These are phyloP conservation scores for Podochytrium sp. DNA, from an alignment of 192 early-diverging fungal species.

Conservation along the genomic window DNA sequence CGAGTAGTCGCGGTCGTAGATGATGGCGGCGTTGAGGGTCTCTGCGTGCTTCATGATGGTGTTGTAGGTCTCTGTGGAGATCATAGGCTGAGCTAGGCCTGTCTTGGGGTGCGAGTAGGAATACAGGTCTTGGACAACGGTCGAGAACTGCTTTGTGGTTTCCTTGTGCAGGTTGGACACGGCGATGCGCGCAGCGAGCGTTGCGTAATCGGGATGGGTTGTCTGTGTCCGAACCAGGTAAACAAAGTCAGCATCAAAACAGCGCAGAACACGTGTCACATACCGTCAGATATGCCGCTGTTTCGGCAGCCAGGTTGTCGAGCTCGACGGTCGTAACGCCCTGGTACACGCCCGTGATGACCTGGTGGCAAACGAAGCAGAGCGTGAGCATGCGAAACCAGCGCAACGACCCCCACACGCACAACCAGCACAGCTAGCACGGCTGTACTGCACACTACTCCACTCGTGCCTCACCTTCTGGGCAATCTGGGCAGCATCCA, in stretches of 20 bases:
- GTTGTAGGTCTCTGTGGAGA: constrained; percentile 76
- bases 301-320: constrained; percentile 98
- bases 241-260: no score
- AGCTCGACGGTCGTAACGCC: constrained; percentile 96
- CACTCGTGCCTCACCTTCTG: constrained; percentile 94
- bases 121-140: constrained; percentile 86
- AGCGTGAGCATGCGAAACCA: no score
- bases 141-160: constrained; percentile 75
- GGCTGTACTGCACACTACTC: no score
- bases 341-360: constrained; percentile 92
- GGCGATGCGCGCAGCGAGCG: constrained; percentile 95
- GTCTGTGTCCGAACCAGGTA: constrained; percentile 55
- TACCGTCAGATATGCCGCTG: constrained; percentile 67
- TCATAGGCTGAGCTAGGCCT: constrained; percentile 85
- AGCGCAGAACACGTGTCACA: not conserved
- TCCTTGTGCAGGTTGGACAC: constrained; percentile 87
- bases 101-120: constrained; percentile 90
- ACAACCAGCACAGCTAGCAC: no score
- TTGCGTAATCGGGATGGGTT: constrained; percentile 94
- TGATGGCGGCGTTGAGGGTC: constrained; percentile 90
- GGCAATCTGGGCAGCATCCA: constrained; percentile 86
- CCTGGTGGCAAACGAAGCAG: constrained; percentile 49
- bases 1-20: constrained; percentile 95
- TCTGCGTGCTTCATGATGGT: constrained; percentile 76
- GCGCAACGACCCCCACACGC: no score